Evolutionary conservation across 1,284 basidiomycete species (phyloP), one percentile per base, ranked within the genome.

Genomic region (Ganoderma multipileum): DNA sequence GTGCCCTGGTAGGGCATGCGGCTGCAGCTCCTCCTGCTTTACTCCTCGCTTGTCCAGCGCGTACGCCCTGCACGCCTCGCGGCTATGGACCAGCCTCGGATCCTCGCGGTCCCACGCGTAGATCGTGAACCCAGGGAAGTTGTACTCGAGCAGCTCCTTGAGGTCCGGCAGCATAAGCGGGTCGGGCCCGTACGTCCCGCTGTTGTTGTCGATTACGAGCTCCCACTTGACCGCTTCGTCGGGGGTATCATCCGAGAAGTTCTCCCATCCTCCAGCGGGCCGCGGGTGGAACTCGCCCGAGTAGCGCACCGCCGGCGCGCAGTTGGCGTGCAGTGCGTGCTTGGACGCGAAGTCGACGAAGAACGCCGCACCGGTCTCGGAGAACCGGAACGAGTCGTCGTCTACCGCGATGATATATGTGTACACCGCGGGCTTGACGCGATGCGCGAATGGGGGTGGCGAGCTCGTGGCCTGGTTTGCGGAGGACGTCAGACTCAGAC

Each of bases 261-360:
- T 79, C 61, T 81, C 83, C 91, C 92, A 93, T 0, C 91, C 91
- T 38, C 89, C 87, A 55, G 79, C 81, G 1, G 91, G 91, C 9
- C 91, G 84, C n/a, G 89, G 89, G 77, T 93, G 91, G 77, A 93
- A 93, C 80, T 93, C 92, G 42, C 91, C 92, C 63, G 86, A 86
- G 76, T 92, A 93, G 61, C 90, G 83, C 67, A 93, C 92, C 14
- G 81, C 79, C 62, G 75, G 73, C 18, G 80, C 79, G 74, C 82
- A 83, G 73, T 82, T 82, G 23, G 81, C 74, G 72, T 83, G 82
- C 68, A 84, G 77, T 20, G 83, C 83, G 74, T 85, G 83, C 74
- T 94, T 93, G n/a, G 89, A 91, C 30, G 88, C 91, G 75, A 93
- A 92, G 79, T 93, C 91, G 69, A 93, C 90, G 78, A 93, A 92